Base-by-base conservation (phyloP, 2,329 filamentous ascomycete genomes). In the Coniochaeta sp. region DNA sequence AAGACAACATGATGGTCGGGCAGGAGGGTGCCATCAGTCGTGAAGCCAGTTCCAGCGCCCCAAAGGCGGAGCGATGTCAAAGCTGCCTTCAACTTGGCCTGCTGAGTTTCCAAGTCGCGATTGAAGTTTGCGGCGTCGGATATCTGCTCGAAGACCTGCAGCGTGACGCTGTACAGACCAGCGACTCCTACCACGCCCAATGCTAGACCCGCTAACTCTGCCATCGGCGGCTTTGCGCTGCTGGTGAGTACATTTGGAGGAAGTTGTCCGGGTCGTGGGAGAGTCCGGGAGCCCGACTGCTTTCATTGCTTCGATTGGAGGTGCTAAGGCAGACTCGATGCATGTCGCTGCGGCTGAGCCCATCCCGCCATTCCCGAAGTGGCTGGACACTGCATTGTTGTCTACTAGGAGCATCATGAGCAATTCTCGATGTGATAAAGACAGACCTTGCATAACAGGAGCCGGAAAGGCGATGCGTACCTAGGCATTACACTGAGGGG, bases 141-240 rank as follows among this genome's bases (percentile, higher is more conserved):
- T 18, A 48, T 48, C 45, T 48, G 45, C 26, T 48, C 45, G 8
- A 48, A 28, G 26, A 48, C 45, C 28, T 48, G 45, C 26, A 48
- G 18, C 5, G 28, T 31, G 10, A 48, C 45, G 18, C 45, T 48
- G 45, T 48, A 48, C 28, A 48, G 18, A 16, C 45, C 45, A 3
- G 45, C 45, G 24, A 48, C 45, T 7, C 45, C 45, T 31, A 48
- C 45, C 3, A 48, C 45, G 13, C 45, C 45, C 18, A 48, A 31
- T 5, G 45, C 45, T 18, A 48, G 45, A 28, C 45, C 45, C 10
- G 45, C 45, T 2, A 48, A 20, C 26, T 48, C 45, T 18, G 45
- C 45, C 45, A 48, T 48, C 8, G 22, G 20, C 20, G n/a, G 14
- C 18, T 22, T 2, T 42, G n/a, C 26, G 38, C 22, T 24, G 20